These are phyloP conservation scores for Euphrasia confusa DNA, from an alignment of 257 asterid genomes.

Conservation along the genomic window DNA sequence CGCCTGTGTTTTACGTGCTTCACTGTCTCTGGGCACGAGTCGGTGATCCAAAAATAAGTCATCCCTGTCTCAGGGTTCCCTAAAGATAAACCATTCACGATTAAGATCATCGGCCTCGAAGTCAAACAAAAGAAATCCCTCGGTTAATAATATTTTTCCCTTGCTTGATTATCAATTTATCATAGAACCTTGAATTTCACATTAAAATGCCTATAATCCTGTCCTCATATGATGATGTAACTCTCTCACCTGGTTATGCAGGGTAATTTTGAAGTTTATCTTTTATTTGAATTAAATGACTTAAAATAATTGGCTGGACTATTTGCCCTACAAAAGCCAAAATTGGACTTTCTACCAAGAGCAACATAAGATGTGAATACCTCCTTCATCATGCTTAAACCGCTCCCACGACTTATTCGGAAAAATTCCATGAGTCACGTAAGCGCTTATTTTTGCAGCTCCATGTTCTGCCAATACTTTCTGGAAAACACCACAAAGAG, in stretches of 20 bases:
- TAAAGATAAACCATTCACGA: slow-evolving; percentile 19
- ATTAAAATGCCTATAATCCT: too few relatives aligned
- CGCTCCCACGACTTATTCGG: slow-evolving; percentile 90
- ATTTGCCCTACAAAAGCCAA: not conserved
- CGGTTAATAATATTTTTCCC: too few relatives aligned
- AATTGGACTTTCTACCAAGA: too few relatives aligned
- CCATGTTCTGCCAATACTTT: slow-evolving; percentile 94
- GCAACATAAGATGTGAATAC: slow-evolving; percentile 29
- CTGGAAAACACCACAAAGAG: slow-evolving; percentile 32
- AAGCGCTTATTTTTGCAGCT: slow-evolving; percentile 79
- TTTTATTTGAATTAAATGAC: not conserved
- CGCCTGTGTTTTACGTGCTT: slow-evolving; percentile 63
- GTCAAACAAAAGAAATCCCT: too few relatives aligned
- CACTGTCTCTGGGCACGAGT: slow-evolving; percentile 86
- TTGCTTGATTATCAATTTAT: too few relatives aligned
- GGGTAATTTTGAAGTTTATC: not conserved
- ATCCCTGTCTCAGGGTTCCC: slow-evolving; percentile 74
- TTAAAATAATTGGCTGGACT: not conserved
- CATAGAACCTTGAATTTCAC: too few relatives aligned
- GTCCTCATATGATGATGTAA: too few relatives aligned
- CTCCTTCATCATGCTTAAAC: slow-evolving; percentile 70
- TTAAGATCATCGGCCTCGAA: not conserved
- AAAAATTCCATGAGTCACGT: slow-evolving; percentile 87
- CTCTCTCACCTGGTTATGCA: not conserved
- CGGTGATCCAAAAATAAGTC: slow-evolving; percentile 92